Evolutionary conservation across 1,284 basidiomycete species (phyloP), one percentile per base, ranked within the genome.

Genomic region (Mycena sp.): DNA sequence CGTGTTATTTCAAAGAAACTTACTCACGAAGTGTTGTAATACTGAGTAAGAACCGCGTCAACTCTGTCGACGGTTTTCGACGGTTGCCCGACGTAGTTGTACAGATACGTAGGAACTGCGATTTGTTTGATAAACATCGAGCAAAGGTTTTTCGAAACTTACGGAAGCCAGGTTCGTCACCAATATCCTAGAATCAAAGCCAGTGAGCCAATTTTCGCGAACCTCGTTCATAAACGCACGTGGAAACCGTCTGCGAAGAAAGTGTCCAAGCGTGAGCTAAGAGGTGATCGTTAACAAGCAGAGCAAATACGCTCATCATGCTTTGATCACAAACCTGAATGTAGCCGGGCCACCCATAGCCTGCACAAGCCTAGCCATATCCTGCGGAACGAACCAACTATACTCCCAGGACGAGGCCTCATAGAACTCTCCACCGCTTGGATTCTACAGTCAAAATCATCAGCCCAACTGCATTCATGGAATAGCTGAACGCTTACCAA

Each of bases 361-460:
- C 25, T 23, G 28, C 9, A 90, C 83, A 17, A 90, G 76, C 68
- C 79, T 81, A 4, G 87, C 87, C 7, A 81, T 88, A 70, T 89
- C 87, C 63, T 89, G 87, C 0, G 87, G 87, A 16, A 83, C 85
- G 65, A 82, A 88, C 78, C 86, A 73, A 19, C 57, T 60, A 45
- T 67, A 67, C 28, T 67, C 65, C 65, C 65, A 64, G 4, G 61
- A 67, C 26, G 58, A 59, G 63, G 84, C 82, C 74, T 85, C 81
- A 23, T 82, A 84, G 65, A 83, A 85, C 81, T 83, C 69, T n/a
- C 63, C 51, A 5, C 53, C 51, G 28, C 28, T 26, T 4, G 49
- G 26, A 51, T 63, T 41, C 40, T 51, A 26, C 3, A 21, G 59
- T n/a, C 19, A 4, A 11, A 7, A 50, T 14, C 4, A n/a, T 26